Evolutionary conservation across 495 filamentous ascomycete species (phyloP), one percentile per base, ranked within the genome.

Genomic region (Neurospora tetraspora): DNA sequence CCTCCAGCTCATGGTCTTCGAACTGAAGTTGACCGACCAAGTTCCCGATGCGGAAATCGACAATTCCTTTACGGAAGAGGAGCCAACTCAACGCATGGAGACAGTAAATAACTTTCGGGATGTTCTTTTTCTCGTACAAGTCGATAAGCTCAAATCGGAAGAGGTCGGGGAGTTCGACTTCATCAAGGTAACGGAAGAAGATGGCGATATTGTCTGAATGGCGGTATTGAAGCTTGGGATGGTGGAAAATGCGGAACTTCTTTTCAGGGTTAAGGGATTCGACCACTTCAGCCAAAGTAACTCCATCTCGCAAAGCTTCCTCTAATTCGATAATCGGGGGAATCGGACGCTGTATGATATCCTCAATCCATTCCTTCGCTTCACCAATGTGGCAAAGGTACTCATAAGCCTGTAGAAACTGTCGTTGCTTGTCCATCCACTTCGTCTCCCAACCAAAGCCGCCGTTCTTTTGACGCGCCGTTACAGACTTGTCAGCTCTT

Each of bases 311-410:
- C 69, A 99, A 82, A 18, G 92, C 94, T 83, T 99, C 94, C 78
- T 99, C 96, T 3, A 99, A 81, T 77, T 97, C 90, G n/a, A 99
- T 92, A 79, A 98, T 97, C 16, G 96, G 92, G 20, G 96, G 96
- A 47, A 98, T 94, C 36, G 91, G 87, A 74, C 93, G 88, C 71
- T 96, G 88, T 68, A 98, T 95, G 37, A 98, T 89, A 76, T 94
- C 94, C 81, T 98, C 96, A 61, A 99, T 96, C 96, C 96, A 99
- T 80, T 98, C 94, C 80, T 98, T 98, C 68, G 96, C 96, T 86
- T 99, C 96, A 76, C 96, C 96, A 77, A 99, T 98, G 78, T 99
- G 96, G 78, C 96, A 99, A 47, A 99, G 89, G 78, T 99, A 99
- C 80, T 99, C 96, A 78, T 99, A 99, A 11, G 96, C 96, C 81